Evolutionary conservation across 768 basidiomycete species (phyloP).

Genomic region (Trametes elegans): DNA sequence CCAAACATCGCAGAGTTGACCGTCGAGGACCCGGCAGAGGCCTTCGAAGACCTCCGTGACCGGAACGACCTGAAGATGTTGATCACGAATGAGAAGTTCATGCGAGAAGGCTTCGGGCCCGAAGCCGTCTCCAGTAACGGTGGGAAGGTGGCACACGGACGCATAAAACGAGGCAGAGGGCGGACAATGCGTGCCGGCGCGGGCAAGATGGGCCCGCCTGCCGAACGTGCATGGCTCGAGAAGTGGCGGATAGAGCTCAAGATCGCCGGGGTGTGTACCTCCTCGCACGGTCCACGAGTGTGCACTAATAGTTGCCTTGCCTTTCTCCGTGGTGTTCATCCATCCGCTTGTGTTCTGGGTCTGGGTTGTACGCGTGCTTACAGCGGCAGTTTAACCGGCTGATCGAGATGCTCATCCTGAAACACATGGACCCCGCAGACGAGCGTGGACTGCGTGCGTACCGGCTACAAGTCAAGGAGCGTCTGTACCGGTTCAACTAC

Average conservation of each 20-base stretch:
- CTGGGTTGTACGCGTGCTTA: slow-evolving; percentile 2
- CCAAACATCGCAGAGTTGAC: slow-evolving; percentile 85
- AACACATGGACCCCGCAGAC: slow-evolving; percentile 65
- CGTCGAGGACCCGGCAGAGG: slow-evolving; percentile 97
- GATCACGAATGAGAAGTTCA: slow-evolving; percentile 59
- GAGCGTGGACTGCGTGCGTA: slow-evolving; percentile 57
- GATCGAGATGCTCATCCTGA: slow-evolving; percentile 76
- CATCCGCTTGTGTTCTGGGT: not conserved
- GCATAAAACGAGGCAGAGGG: slow-evolving; percentile 4
- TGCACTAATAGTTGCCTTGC: not conserved
- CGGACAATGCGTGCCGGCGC: slow-evolving; percentile 12
- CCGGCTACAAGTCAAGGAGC: slow-evolving; percentile 90
- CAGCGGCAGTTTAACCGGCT: slow-evolving; percentile 94
- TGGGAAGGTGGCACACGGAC: slow-evolving; percentile 12
- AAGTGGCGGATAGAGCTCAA: slow-evolving; percentile 81
- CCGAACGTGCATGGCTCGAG: slow-evolving; percentile 74
- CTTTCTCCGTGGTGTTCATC: not conserved
- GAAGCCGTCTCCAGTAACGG: slow-evolving; percentile 26
- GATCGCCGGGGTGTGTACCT: slow-evolving; percentile 64
- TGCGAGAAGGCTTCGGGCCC: slow-evolving; percentile 64
- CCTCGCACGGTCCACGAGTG: not conserved
- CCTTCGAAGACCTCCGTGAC: slow-evolving; percentile 95
- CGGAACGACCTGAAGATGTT: slow-evolving; percentile 86
- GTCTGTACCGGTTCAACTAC: slow-evolving; percentile 93
- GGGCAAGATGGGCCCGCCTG: slow-evolving; percentile 76